Evolutionary conservation across 108 stramenopile genomes (phyloP).

Genomic region (Schizochytrium sp.): DNA sequence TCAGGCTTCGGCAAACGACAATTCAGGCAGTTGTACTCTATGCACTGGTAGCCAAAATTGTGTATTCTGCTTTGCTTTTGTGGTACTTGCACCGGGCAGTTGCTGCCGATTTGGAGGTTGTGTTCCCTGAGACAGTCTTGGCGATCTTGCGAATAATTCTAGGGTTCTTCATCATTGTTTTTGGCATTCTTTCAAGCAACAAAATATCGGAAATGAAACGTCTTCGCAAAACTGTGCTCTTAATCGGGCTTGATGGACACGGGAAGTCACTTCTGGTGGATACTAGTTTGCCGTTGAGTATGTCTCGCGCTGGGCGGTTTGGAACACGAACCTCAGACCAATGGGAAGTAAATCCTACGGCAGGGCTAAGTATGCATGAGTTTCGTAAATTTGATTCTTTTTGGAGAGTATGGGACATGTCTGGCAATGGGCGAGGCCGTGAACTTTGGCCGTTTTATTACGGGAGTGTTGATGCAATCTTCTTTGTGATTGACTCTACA

Average conservation of each 20-base stretch:
- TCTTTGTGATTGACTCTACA: slow-evolving; percentile 45
- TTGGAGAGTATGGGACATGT: slow-evolving; percentile 55
- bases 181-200: neutral
- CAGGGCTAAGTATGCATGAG: slow-evolving; percentile 36
- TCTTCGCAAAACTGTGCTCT: neutral
- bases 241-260: slow-evolving; percentile 28
- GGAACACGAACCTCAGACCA: neutral
- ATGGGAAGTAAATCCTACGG: slow-evolving; percentile 41
- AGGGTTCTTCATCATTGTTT: neutral
- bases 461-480: slow-evolving; percentile 28
- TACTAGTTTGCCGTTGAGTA: neutral
- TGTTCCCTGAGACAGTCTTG: slow-evolving; percentile 12
- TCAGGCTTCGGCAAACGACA: neutral
- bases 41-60: neutral
- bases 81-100: neutral
- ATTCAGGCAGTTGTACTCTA: slow-evolving; percentile 10
- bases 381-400: slow-evolving; percentile 39
- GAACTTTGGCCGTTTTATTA: slow-evolving; percentile 49
- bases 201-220: slow-evolving; percentile 32
- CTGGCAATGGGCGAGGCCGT: slow-evolving; percentile 47
- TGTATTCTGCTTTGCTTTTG: neutral
- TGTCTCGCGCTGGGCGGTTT: neutral
- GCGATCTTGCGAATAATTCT: neutral
- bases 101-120: neutral
- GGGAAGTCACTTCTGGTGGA: slow-evolving; percentile 55